phyloP scores from a whole-genome alignment of 78 protist genomes.

The Bigelowiella natans region DNA sequence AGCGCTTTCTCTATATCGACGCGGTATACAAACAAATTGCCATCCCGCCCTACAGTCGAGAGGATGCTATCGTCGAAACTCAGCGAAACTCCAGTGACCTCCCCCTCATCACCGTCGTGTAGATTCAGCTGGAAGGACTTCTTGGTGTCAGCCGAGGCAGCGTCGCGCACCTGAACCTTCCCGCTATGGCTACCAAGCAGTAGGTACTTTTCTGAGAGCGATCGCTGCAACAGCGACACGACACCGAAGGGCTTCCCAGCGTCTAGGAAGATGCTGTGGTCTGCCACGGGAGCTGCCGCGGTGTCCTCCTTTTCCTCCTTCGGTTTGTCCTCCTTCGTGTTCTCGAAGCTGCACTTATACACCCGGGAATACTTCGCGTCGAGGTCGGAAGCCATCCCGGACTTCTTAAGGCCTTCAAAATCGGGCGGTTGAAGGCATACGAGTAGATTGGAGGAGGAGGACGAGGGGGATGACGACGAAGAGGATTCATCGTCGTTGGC shows the following conservation, averaged over 20 bases:
- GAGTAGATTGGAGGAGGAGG: too few relatives aligned
- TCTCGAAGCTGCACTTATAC: too few relatives aligned
- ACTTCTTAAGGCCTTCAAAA: too few relatives aligned
- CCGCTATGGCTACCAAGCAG: neutral
- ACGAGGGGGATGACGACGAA: too few relatives aligned
- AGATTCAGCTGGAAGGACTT: neutral
- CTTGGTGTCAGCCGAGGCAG: neutral
- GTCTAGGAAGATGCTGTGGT: neutral
- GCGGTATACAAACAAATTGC: slow-evolving; percentile 9
- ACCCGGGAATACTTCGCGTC: too few relatives aligned
- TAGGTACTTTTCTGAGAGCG: neutral
- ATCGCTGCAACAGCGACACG: neutral
- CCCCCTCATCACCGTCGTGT: neutral
- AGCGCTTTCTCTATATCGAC: neutral
- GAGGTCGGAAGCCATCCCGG: too few relatives aligned
- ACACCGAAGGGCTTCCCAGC: neutral
- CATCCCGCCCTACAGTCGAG: slow-evolving; percentile 37
- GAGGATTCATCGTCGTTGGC: too few relatives aligned
- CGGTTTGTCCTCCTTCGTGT: too few relatives aligned
- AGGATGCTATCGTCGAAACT: slow-evolving; percentile 35
- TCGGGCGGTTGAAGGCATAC: too few relatives aligned
- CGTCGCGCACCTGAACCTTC: neutral
- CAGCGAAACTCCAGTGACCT: neutral
- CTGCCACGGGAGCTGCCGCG: too few relatives aligned
- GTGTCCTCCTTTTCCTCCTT: too few relatives aligned